A percentile compares a stretch with the other conserved stretches of the same genome.
Evolutionary conservation across 805 yeast genomes (phyloP).

Genomic region (Wickerhamiella brachini): DNA sequence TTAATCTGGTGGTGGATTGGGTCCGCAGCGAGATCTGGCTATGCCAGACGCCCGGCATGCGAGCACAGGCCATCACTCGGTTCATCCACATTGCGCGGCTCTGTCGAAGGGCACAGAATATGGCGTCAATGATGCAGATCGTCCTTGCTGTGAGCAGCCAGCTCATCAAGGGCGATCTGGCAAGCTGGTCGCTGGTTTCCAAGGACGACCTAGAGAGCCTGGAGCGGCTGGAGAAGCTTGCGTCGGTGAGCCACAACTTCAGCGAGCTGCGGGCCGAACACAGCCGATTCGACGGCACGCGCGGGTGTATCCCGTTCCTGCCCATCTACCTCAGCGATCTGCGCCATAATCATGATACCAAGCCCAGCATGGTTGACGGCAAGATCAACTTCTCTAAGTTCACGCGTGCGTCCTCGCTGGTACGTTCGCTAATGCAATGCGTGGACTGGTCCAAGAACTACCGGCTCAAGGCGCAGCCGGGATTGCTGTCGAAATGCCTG

Average conservation of each 20-base stretch:
- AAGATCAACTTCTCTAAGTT: conserved; percentile 68
- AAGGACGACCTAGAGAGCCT: conserved; percentile 59
- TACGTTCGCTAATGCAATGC: conserved; percentile 60
- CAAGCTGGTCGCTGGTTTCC: conserved; percentile 62
- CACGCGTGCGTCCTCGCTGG: conserved; percentile 59
- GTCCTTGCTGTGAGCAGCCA: conserved; percentile 60
- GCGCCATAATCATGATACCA: conserved; percentile 49
- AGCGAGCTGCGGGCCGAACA: conserved; percentile 49
- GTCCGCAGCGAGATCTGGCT: conserved; percentile 73
- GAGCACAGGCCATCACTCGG: conserved; percentile 62
- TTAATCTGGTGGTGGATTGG: conserved; percentile 86
- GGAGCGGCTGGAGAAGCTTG: conserved; percentile 51
- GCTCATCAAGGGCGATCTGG: conserved; percentile 39
- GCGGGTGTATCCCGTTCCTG: conserved; percentile 82
- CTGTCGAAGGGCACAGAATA: conserved; percentile 62
- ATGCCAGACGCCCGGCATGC: conserved; percentile 44
- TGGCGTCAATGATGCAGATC: conserved; percentile 76
- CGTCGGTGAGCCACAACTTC: conserved; percentile 67
- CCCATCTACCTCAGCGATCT: conserved; percentile 78
- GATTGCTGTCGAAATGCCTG: conserved; percentile 63
- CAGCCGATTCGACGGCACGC: conserved; percentile 42
- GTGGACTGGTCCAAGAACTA: conserved; percentile 78
- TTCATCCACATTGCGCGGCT: conserved; percentile 76
- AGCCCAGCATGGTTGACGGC: conserved; percentile 34
- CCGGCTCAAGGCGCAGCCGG: conserved; percentile 39